Evolutionary conservation across 148 eudicot genomes (phyloP).

Genomic region (Gaultheria prostrata): DNA sequence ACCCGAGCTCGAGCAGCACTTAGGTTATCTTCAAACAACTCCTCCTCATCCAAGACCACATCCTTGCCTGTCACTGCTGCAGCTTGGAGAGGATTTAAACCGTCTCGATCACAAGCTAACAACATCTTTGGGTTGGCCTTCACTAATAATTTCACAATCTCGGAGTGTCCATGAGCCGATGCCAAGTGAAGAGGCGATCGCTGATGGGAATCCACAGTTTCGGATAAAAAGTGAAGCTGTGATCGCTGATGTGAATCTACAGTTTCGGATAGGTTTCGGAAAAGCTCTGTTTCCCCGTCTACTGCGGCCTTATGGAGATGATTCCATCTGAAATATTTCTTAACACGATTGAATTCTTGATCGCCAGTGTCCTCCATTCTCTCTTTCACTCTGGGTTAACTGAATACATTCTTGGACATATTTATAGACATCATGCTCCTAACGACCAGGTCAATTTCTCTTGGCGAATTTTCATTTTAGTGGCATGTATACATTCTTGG

Average conservation of each 20-base stretch:
- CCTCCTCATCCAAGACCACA: constrained; percentile 23
- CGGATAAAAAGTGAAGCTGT: background rate
- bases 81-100: constrained; percentile 38
- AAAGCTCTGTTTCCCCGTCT: too few species aligned
- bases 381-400: too few species aligned
- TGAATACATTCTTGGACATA: too few species aligned
- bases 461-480: too few species aligned
- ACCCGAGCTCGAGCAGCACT: constrained; percentile 26
- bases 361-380: too few species aligned
- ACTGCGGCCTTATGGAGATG: background rate
- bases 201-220: background rate
- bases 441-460: too few species aligned
- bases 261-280: background rate
- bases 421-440: too few species aligned
- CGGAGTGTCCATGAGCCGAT: constrained; percentile 31
- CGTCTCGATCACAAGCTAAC: constrained; percentile 26
- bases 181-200: constrained; percentile 37
- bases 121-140: constrained; percentile 23
- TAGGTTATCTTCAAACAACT: constrained; percentile 16
- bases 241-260: background rate
- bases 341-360: background rate
- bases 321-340: background rate
- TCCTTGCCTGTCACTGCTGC: constrained; percentile 29
- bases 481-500: too few species aligned
- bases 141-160: constrained; percentile 18